These are phyloP conservation scores for Rhinocladiella similis DNA, from an alignment of 2,329 filamentous ascomycete genomes.

Conservation along the genomic window DNA sequence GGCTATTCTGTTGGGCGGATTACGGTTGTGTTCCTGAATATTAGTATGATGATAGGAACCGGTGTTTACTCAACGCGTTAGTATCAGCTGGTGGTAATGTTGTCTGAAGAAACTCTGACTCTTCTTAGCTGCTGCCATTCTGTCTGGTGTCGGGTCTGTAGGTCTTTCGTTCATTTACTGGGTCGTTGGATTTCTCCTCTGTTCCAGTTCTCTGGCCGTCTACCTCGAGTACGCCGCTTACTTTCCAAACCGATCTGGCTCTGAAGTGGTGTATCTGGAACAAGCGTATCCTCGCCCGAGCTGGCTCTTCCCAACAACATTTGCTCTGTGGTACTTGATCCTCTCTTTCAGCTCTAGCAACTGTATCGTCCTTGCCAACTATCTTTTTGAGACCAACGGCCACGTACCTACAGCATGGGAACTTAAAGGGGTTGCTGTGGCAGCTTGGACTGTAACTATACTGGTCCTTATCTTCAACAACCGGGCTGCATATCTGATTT, in stretches of 20 bases:
- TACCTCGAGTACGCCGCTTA: constrained; percentile 66
- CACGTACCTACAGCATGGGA: constrained; percentile 59
- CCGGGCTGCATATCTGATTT: too few relatives aligned
- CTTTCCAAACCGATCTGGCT: constrained; percentile 66
- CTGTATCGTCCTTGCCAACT: constrained; percentile 63
- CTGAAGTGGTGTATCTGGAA: constrained; percentile 68
- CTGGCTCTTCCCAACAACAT: constrained; percentile 64
- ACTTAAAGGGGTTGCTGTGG: constrained; percentile 65
- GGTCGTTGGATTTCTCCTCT: constrained; percentile 62
- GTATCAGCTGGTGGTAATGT: constrained; percentile 33
- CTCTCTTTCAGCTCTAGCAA: constrained; percentile 68
- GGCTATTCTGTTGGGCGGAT: constrained; percentile 59
- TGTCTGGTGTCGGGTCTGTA: too few relatives aligned
- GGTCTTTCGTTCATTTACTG: constrained; percentile 59
- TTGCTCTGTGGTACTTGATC: constrained; percentile 63
- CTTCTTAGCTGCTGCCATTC: too few relatives aligned
- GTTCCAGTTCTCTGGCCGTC: constrained; percentile 55
- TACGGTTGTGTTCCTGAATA: constrained; percentile 53
- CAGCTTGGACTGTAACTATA: constrained; percentile 54
- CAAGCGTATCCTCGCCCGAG: constrained; percentile 65
- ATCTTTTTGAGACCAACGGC: constrained; percentile 60
- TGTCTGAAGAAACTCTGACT: too few relatives aligned
- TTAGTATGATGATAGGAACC: constrained; percentile 57
- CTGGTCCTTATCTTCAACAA: too few relatives aligned
- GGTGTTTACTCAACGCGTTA: constrained; percentile 59